phyloP scores from a whole-genome alignment of 768 basidiomycete species.

The Russula ochroleuca region DNA sequence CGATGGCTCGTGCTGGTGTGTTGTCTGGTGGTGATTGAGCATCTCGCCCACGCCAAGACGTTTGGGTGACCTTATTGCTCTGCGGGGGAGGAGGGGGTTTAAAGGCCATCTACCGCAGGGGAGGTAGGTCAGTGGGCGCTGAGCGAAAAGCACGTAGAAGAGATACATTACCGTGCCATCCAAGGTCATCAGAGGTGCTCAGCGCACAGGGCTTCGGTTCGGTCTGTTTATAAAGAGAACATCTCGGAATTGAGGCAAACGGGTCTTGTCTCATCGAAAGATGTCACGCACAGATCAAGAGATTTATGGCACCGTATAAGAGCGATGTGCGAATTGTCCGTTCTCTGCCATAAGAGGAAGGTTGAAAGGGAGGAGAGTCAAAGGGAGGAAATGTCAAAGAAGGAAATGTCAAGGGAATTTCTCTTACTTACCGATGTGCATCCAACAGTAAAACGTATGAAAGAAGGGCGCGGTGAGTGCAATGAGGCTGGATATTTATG shows the following conservation, averaged over 20 bases:
- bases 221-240: slow-evolving; percentile 26
- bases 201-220: slow-evolving; percentile 16
- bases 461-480: slow-evolving; percentile 26
- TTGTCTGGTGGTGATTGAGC: slow-evolving; percentile 17
- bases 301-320: slow-evolving; percentile 29
- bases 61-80: slow-evolving; percentile 25
- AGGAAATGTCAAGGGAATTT: slow-evolving; percentile 30
- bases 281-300: slow-evolving; percentile 29
- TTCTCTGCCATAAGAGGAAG: slow-evolving; percentile 28
- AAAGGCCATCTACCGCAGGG: slow-evolving; percentile 27
- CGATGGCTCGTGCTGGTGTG: slow-evolving; percentile 61
- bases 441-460: slow-evolving; percentile 24
- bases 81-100: slow-evolving; percentile 28
- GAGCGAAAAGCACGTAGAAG: slow-evolving; percentile 8
- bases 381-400: slow-evolving; percentile 28
- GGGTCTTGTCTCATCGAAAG: slow-evolving; percentile 24
- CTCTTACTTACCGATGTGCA: slow-evolving; percentile 26
- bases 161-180: slow-evolving; percentile 21
- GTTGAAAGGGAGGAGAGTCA: slow-evolving; percentile 27
- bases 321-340: slow-evolving; percentile 26
- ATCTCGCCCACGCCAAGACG: slow-evolving; percentile 18
- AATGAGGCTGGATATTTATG: slow-evolving; percentile 30
- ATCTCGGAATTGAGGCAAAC: slow-evolving; percentile 26
- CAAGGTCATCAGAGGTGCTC: slow-evolving; percentile 22
- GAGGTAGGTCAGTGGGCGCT: neutral